These are phyloP conservation scores for Carpinus fangiana DNA, from an alignment of 306 rosid genomes.

Conservation along the genomic window DNA sequence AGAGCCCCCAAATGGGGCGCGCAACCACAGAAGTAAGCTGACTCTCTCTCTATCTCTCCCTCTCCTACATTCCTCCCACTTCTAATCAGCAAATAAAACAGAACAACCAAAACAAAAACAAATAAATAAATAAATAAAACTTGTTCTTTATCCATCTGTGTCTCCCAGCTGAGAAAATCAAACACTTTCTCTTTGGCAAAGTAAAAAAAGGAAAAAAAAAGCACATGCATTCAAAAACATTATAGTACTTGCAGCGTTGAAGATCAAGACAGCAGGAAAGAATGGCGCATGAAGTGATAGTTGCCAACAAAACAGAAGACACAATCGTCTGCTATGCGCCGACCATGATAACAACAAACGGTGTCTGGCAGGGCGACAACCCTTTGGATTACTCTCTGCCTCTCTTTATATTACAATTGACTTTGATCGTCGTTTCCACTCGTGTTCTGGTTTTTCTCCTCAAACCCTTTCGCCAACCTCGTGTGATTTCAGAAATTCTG, in stretches of 20 bases:
- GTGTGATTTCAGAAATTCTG: slow-evolving; percentile 87
- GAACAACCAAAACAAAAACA: background rate
- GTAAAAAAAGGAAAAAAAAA: too few species aligned
- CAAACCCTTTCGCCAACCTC: slow-evolving; percentile 91
- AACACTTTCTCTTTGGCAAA: slow-evolving; percentile 2
- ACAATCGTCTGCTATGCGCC: slow-evolving; percentile 80
- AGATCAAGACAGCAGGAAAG: background rate
- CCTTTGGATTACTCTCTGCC: slow-evolving; percentile 95
- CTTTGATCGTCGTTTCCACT: slow-evolving; percentile 67
- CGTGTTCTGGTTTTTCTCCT: slow-evolving; percentile 65
- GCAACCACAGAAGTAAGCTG: slow-evolving; percentile 21
- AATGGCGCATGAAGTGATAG: background rate
- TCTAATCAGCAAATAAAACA: slow-evolving; percentile 11
- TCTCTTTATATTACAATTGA: slow-evolving; percentile 80
- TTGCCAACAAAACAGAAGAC: slow-evolving; percentile 23
- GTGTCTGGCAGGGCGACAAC: slow-evolving; percentile 95
- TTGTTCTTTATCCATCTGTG: slow-evolving; percentile 4
- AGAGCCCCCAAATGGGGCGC: slow-evolving; percentile 22
- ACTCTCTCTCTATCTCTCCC: background rate
- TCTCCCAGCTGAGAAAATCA: background rate
- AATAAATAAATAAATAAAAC: background rate
- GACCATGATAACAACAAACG: slow-evolving; percentile 84
- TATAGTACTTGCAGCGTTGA: background rate
- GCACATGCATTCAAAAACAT: slow-evolving; percentile 8
- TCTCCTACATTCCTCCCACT: slow-evolving; percentile 16